Evolutionary conservation across 2,329 filamentous ascomycete species (phyloP).

Genomic region (Neoascochyta sp.): DNA sequence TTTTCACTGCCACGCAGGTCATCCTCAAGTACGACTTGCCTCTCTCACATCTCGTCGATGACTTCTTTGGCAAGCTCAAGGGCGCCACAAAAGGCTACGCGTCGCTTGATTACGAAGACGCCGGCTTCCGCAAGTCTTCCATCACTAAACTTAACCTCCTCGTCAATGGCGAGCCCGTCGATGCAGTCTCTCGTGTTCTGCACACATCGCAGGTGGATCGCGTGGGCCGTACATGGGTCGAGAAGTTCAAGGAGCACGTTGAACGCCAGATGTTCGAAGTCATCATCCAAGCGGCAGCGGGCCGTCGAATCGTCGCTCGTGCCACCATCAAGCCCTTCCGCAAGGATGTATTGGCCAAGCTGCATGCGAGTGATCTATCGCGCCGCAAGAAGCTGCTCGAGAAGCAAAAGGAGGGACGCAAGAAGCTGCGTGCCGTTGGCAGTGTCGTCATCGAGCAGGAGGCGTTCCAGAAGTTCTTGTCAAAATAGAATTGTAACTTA

Average conservation of each 20-base stretch:
- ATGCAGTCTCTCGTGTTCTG: conserved; percentile 88
- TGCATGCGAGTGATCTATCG: conserved; percentile 85
- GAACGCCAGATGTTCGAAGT: conserved; percentile 97
- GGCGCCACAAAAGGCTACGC: conserved; percentile 92
- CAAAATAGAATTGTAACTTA: conserved; percentile 54
- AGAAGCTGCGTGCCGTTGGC: conserved; percentile 74
- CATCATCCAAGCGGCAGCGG: conserved; percentile 85
- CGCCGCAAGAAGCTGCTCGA: conserved; percentile 83
- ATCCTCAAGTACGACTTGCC: conserved; percentile 92
- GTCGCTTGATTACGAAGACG: conserved; percentile 93
- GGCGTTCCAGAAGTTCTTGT: conserved; percentile 89
- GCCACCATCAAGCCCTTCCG: conserved; percentile 96
- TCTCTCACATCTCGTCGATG: conserved; percentile 85
- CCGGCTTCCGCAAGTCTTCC: conserved; percentile 74
- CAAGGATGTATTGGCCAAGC: conserved; percentile 89
- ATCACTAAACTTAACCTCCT: conserved; percentile 88
- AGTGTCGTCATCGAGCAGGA: conserved; percentile 96
- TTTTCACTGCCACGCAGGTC: conserved; percentile 88
- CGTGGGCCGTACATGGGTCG: conserved; percentile 82
- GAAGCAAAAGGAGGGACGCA: conserved; percentile 94
- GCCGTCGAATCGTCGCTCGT: conserved; percentile 76
- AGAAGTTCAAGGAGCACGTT: conserved; percentile 95
- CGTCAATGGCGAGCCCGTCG: conserved; percentile 89
- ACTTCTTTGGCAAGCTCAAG: conserved; percentile 96
- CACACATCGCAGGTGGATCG: conserved; percentile 77